Conservation (phyloP, 371 early-diverging fungal species). For the Blakeslea trispora region DNA sequence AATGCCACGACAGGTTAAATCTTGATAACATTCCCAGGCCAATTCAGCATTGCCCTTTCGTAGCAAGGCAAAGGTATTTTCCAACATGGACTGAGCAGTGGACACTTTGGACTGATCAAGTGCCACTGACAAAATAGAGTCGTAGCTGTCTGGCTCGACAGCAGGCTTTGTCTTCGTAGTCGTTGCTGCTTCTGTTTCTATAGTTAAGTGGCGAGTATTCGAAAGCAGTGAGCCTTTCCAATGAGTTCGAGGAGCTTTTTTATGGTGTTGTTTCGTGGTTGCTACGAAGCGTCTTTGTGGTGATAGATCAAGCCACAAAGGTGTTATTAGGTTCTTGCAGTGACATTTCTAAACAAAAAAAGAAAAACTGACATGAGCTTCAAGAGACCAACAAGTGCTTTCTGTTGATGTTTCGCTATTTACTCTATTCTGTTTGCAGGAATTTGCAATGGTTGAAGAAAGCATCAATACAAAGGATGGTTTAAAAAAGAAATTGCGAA, state of each 20-base stretch:
- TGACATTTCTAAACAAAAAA: no score
- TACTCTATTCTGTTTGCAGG: no score
- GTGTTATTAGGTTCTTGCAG: no score
- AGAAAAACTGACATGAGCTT: no score
- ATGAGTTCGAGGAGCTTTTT: neutral
- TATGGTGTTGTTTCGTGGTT: slow-evolving; percentile 3
- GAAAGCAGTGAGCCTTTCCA: no score
- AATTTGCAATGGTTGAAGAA: no score
- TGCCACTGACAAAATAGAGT: slow-evolving; percentile 33
- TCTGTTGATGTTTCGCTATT: no score
- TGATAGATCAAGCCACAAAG: no score
- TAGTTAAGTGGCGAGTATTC: slow-evolving; percentile 5
- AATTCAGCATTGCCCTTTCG: slow-evolving; percentile 28
- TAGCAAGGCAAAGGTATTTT: slow-evolving; percentile 27
- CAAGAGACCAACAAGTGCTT: no score
- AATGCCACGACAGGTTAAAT: slow-evolving; percentile 32
- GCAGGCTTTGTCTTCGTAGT: neutral
- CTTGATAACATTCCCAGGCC: slow-evolving; percentile 52
- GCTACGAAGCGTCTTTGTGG: neutral
- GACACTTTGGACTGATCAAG: slow-evolving; percentile 43
- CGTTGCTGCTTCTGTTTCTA: neutral
- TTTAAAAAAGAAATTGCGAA: no score
- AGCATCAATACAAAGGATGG: no score
- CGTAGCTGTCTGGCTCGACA: neutral
- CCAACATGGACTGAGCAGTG: slow-evolving; percentile 36